phyloP scores from a whole-genome alignment of 1,139 yeast genomes.

The Petasospora fabianii region DNA sequence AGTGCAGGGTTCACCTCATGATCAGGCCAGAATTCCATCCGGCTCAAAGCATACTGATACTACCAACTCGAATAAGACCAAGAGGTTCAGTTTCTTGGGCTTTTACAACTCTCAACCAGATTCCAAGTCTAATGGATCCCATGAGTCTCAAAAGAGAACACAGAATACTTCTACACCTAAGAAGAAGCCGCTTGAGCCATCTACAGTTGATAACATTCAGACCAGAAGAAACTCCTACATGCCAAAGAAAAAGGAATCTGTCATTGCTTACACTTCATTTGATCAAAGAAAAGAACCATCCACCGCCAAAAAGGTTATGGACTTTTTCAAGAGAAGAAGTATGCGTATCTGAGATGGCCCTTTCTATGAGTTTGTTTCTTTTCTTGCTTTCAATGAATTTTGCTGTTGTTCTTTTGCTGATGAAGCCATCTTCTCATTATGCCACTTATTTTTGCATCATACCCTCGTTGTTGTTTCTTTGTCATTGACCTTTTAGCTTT shows the following conservation, averaged over 20 bases:
- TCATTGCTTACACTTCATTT: constrained; percentile 25
- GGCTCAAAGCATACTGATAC: constrained; percentile 5
- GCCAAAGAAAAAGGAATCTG: constrained; percentile 21
- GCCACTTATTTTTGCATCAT: constrained; percentile 1
- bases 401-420: not conserved
- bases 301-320: constrained; percentile 76
- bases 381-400: not conserved
- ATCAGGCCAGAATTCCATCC: constrained; percentile 18
- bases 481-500: too few relatives aligned
- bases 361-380: not conserved
- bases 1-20: constrained; percentile 11
- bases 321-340: constrained; percentile 77
- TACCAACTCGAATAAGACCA: constrained; percentile 18
- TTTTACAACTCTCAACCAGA: constrained; percentile 22
- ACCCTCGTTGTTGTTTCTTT: not conserved
- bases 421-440: too few relatives aligned
- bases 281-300: constrained; percentile 49
- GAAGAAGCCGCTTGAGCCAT: constrained; percentile 25
- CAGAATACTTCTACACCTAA: constrained; percentile 3
- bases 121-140: constrained; percentile 10
- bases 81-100: constrained; percentile 31
- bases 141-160: constrained; percentile 9
- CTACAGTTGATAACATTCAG: constrained; percentile 23
- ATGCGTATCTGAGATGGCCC: constrained; percentile 30
- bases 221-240: constrained; percentile 7